These are phyloP conservation scores for Crithidia brevicula DNA, from an alignment of 208 protist genomes.

Conservation along the genomic window DNA sequence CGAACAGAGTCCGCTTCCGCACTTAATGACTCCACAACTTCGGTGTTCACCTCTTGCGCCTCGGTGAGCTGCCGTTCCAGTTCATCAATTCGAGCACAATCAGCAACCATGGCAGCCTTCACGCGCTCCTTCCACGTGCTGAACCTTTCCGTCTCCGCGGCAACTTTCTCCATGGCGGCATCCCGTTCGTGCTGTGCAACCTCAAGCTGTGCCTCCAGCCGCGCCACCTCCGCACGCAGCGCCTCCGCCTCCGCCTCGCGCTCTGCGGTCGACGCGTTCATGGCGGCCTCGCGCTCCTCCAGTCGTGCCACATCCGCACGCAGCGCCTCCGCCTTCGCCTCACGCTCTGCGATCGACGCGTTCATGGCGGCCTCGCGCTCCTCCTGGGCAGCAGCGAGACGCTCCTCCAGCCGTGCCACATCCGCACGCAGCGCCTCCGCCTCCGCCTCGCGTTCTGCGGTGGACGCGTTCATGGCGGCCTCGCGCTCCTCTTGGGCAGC, in stretches of 20 bases:
- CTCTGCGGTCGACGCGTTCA: no score
- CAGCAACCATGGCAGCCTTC: conserved; percentile 12
- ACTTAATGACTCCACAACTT: neutral
- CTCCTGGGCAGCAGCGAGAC: conserved; percentile 16
- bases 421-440: conserved; percentile 30
- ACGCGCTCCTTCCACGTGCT: conserved; percentile 13
- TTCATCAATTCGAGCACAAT: conserved; percentile 2
- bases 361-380: conserved; percentile 8
- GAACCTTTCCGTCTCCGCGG: neutral
- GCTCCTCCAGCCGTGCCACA: conserved; percentile 23
- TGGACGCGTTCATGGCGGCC: no score
- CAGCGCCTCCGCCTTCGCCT: conserved; percentile 17
- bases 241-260: conserved; percentile 3
- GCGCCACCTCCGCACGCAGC: conserved; percentile 34
- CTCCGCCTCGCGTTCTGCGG: neutral
- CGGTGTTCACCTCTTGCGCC: conserved; percentile 4
- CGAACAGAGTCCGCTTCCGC: neutral
- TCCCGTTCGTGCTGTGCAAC: conserved; percentile 11
- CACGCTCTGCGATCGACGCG: neutral
- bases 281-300: conserved; percentile 9
- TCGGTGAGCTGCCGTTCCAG: conserved; percentile 5
- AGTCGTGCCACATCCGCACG: conserved; percentile 32
- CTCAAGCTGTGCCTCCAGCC: no score
- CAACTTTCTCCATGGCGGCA: neutral
- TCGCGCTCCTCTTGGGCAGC: conserved; percentile 7